Conservation (phyloP, 768 basidiomycete genomes). For the Suillus decipiens region DNA sequence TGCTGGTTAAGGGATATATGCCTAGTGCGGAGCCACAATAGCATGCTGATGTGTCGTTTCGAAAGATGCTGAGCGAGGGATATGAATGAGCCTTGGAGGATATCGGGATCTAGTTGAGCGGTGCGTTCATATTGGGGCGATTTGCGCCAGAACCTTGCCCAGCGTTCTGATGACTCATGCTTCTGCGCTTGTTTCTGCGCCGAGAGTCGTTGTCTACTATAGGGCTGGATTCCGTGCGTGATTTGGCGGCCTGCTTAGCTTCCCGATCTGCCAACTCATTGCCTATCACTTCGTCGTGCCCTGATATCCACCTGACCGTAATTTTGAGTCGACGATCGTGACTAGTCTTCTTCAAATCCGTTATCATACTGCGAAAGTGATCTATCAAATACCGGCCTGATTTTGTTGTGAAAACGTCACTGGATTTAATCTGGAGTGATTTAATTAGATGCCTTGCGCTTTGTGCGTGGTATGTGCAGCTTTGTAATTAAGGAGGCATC, state of each 20-base stretch:
- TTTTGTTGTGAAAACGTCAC: constrained; percentile 5
- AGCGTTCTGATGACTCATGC: neutral
- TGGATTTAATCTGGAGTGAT: constrained; percentile 24
- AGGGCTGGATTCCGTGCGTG: neutral
- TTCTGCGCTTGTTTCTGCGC: constrained; percentile 11
- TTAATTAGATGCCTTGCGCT: neutral
- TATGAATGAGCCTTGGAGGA: neutral
- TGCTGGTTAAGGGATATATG: constrained; percentile 33
- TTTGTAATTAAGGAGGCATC: neutral
- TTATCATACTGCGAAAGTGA: constrained; percentile 2
- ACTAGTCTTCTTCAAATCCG: neutral
- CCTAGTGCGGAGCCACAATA: constrained; percentile 33
- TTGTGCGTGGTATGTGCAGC: neutral
- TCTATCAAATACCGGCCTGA: constrained; percentile 7
- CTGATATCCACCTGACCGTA: constrained; percentile 5
- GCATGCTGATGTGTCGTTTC: constrained; percentile 21
- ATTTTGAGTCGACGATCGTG: neutral
- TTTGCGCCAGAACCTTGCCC: neutral
- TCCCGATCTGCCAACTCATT: constrained; percentile 24
- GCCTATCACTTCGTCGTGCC: constrained; percentile 13
- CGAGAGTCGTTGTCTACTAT: neutral
- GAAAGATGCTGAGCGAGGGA: constrained; percentile 12
- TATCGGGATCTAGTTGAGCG: neutral
- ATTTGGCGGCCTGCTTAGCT: constrained; percentile 22
- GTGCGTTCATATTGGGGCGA: neutral